A percentile compares a stretch with the other conserved stretches of the same genome.
Conservation (phyloP, 805 yeast species). For the Saccharomycopsis babjevae region DNA sequence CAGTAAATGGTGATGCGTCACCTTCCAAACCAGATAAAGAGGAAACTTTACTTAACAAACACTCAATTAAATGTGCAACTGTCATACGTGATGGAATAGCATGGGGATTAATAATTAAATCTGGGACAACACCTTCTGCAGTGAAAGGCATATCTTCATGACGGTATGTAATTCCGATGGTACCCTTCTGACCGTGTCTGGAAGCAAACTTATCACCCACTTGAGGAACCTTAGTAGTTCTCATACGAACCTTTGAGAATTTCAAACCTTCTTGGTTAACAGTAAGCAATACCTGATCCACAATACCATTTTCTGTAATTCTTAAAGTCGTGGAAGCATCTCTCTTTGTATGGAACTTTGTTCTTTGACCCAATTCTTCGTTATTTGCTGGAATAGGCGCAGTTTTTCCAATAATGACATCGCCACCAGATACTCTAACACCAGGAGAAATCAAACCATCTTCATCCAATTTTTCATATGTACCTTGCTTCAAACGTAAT, state of each 20-base stretch:
- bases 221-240: constrained; percentile 97
- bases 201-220: constrained; percentile 99
- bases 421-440: constrained; percentile 97
- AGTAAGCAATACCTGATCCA: constrained; percentile 92
- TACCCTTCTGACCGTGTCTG: constrained; percentile 99
- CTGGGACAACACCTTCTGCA: constrained; percentile 93
- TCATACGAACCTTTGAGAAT: constrained; percentile 96
- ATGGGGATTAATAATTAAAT: constrained; percentile 94
- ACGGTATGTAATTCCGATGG: constrained; percentile 96
- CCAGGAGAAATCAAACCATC: constrained; percentile 98
- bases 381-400: constrained; percentile 99
- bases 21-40: constrained; percentile 94
- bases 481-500: constrained; percentile 91
- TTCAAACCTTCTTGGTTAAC: constrained; percentile 97
- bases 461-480: constrained; percentile 95
- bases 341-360: constrained; percentile 95
- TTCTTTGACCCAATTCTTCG: constrained; percentile 97
- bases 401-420: constrained; percentile 95
- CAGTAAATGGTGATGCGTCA: constrained; percentile 98
- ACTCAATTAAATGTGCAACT: constrained; percentile 97
- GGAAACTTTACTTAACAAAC: constrained; percentile 90
- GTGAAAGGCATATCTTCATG: constrained; percentile 99
- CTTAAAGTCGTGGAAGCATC: constrained; percentile 97
- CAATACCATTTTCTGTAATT: constrained; percentile 96
- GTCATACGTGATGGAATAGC: constrained; percentile 99